Evolutionary conservation across 305 asterid genomes (phyloP).

Genomic region (Solanum chacoense): DNA sequence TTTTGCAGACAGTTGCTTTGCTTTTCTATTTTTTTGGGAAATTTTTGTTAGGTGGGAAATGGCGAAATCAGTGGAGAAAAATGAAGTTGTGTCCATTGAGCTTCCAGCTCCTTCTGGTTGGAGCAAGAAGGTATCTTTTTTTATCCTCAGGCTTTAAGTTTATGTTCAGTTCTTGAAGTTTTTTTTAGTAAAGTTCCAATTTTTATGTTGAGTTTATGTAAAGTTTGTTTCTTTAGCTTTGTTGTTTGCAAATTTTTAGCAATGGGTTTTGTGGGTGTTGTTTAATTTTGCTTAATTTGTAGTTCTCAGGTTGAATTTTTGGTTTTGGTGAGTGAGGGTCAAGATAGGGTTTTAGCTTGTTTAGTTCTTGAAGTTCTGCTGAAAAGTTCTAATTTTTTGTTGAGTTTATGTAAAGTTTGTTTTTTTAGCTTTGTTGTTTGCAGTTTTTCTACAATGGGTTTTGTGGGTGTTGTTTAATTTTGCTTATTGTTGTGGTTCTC

Average conservation of each 20-base stretch:
- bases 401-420: background rate
- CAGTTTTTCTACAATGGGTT: background rate
- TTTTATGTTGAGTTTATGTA: background rate
- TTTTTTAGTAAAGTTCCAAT: background rate
- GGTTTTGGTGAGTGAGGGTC: background rate
- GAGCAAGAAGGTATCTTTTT: background rate
- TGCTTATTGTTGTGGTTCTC: background rate
- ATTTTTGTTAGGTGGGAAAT: background rate
- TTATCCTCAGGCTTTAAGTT: background rate
- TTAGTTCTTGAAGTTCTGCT: background rate
- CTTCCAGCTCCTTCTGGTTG: constrained; percentile 7
- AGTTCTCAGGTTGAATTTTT: background rate
- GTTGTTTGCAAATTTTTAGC: background rate
- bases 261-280: background rate
- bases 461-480: background rate
- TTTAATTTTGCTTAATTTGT: background rate
- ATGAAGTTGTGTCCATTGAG: constrained; percentile 4
- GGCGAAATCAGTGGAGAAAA: background rate
- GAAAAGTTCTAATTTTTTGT: background rate
- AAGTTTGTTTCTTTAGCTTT: background rate
- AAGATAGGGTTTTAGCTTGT: background rate
- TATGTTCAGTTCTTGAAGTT: background rate
- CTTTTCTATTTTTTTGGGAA: background rate
- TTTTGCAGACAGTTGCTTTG: background rate
- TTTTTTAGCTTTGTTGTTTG: background rate